Evolutionary conservation across 495 filamentous ascomycete species (phyloP).

Genomic region (Hyaloscypha hepaticicola): DNA sequence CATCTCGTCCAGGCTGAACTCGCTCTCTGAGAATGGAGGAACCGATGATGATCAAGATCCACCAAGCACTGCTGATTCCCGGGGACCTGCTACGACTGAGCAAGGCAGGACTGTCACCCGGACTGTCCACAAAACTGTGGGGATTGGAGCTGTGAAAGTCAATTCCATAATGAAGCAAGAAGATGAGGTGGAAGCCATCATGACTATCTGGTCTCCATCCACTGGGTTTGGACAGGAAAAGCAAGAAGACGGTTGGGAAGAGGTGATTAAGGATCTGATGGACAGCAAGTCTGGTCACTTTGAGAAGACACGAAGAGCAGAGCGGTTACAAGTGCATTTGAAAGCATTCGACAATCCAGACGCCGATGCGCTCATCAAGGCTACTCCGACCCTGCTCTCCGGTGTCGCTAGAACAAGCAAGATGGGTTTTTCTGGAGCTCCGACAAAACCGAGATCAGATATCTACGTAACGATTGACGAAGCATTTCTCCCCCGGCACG

Average conservation of each 20-base stretch:
- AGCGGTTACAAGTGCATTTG: constrained; percentile 72
- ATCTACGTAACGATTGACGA: constrained; percentile 88
- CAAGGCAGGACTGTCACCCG: constrained; percentile 32
- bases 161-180: constrained; percentile 74
- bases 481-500: constrained; percentile 70
- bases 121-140: constrained; percentile 64
- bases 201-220: constrained; percentile 76
- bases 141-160: constrained; percentile 78
- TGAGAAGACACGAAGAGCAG: constrained; percentile 65
- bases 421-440: constrained; percentile 94
- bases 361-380: constrained; percentile 73
- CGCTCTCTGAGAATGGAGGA: constrained; percentile 47
- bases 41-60: constrained; percentile 31
- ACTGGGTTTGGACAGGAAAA: constrained; percentile 44
- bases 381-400: constrained; percentile 85
- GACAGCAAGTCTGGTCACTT: constrained; percentile 71
- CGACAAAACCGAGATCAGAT: constrained; percentile 82
- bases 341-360: constrained; percentile 74
- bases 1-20: constrained; percentile 42
- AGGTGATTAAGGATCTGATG: constrained; percentile 70
- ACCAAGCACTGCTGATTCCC: constrained; percentile 56
- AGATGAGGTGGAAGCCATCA: constrained; percentile 70
- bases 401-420: constrained; percentile 75
- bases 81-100: constrained; percentile 41
- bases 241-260: constrained; percentile 73